A percentile compares a stretch with the other conserved stretches of the same genome.
phyloP scores from a whole-genome alignment of 2,329 filamentous ascomycete genomes.

The Clarireedia sp. region DNA sequence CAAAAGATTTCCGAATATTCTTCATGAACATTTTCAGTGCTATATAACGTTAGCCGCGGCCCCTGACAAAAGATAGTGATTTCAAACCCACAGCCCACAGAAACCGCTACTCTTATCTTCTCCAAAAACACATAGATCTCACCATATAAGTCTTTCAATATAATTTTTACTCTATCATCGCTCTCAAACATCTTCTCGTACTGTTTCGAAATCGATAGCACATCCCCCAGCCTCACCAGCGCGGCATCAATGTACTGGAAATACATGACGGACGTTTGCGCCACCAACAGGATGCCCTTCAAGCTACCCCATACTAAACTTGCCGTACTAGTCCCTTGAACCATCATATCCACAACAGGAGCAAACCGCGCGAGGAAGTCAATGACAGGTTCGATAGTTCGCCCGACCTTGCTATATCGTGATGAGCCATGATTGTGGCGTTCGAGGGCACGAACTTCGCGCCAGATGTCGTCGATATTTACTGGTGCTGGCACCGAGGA shows the following conservation, averaged over 20 bases:
- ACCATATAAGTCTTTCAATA: conserved; percentile 1
- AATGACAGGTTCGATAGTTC: conserved; percentile 4
- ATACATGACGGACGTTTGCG: conserved; percentile 6
- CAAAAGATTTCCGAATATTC: conserved; percentile 2
- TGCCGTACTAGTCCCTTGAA: conserved; percentile 1
- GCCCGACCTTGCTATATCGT: conserved; percentile 3
- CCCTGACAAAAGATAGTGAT: background rate
- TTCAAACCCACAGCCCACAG: background rate
- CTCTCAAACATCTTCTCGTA: conserved; percentile 7
- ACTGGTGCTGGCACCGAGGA: background rate
- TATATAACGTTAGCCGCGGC: background rate
- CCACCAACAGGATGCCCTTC: conserved; percentile 6
- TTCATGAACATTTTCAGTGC: conserved; percentile 2
- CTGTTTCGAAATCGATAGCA: background rate
- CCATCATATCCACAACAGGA: conserved; percentile 7
- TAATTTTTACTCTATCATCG: background rate
- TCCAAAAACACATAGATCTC: conserved; percentile 6
- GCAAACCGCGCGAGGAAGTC: conserved; percentile 5
- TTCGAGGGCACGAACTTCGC: conserved; percentile 7
- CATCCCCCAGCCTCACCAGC: conserved; percentile 4
- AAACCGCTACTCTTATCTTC: conserved; percentile 1
- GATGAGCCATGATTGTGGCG: conserved; percentile 4
- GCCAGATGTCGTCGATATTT: conserved; percentile 6
- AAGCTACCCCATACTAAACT: conserved; percentile 6
- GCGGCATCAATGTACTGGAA: conserved; percentile 5